Evolutionary conservation across 2,329 filamentous ascomycete genomes (phyloP).

Genomic region (Rhytidhysteron rufulum): DNA sequence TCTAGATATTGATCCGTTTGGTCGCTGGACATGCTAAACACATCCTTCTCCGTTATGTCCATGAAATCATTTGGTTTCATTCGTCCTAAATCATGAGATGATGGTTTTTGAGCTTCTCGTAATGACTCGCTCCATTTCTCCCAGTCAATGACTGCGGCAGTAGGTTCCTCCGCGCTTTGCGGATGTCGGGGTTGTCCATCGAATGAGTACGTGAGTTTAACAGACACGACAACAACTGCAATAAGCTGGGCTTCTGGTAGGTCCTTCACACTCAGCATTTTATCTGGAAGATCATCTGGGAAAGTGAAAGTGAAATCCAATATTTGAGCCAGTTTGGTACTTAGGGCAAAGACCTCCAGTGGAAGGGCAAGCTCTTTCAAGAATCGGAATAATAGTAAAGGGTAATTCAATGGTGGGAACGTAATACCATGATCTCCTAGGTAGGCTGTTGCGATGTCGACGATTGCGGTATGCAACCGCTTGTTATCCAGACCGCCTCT

Average conservation of each 20-base stretch:
- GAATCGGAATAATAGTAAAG: constrained; percentile 65
- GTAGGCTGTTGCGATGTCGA: constrained; percentile 62
- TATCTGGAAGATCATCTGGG: constrained; percentile 37
- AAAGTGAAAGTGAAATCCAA: constrained; percentile 57
- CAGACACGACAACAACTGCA: constrained; percentile 66
- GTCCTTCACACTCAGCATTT: constrained; percentile 26
- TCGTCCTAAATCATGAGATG: neutral
- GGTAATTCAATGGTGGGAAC: constrained; percentile 70
- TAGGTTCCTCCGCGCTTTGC: constrained; percentile 51
- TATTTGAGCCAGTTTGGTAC: constrained; percentile 53
- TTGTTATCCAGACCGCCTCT: constrained; percentile 46
- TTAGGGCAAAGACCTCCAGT: constrained; percentile 61
- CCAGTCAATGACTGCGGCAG: constrained; percentile 68
- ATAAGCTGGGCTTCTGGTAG: constrained; percentile 70
- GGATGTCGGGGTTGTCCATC: constrained; percentile 54
- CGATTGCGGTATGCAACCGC: constrained; percentile 61
- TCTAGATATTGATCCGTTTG: constrained; percentile 73
- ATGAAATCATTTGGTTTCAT: constrained; percentile 42
- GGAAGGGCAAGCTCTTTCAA: constrained; percentile 72
- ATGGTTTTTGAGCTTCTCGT: constrained; percentile 5
- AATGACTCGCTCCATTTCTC: constrained; percentile 52
- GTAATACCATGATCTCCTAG: constrained; percentile 63
- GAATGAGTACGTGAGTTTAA: constrained; percentile 77
- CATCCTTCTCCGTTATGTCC: constrained; percentile 59
- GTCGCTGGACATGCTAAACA: constrained; percentile 57